Evolutionary conservation across 352 stramenopile genomes (phyloP), one percentile per base, ranked within the genome.

Genomic region (Hyaloperonospora brassicae): DNA sequence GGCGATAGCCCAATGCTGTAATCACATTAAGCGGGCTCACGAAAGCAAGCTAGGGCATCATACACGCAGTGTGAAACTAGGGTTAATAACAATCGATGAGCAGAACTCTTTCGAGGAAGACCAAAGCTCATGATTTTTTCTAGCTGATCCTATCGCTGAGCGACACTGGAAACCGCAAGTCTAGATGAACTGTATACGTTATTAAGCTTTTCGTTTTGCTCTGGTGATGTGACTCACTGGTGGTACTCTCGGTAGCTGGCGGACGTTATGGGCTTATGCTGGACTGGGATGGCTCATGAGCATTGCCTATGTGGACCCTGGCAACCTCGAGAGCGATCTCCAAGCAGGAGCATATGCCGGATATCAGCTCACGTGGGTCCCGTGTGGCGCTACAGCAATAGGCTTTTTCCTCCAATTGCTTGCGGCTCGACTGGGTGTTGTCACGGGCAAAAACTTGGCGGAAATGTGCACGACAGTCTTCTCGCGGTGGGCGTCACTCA

Each of bases 251-350:
- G 64, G 41, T 34, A 89, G 75, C 45, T 91, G 83, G 83, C 34
- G 63, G 42, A 87, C 79, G 23, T 52, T 94, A 22, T 94, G 84
- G 84, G 77, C 70, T 38, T 94, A 93, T 50, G 75, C 84, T 2
- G 84, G 84, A 8, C 83, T 80, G 0, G 86, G 85, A 0, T 95
- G 81, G 79, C 80, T 96, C 68, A 95, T 97, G 83, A 96, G 83
- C 62, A 96, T 98, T 43, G 93, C 94, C 39, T 98, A 98, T 67
- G 76, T 98, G 36, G 93, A 98, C 55, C 95, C 93, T 0, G 95
- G 93, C 9, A 98, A 98, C 68, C 86, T 98, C 38, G 92, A 98
- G 62, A 94, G 87, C 41, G 93, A 98, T 61, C 79, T 98, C 25
- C 93, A 98, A 58, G 86, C 89, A 5, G 93, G 93, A 31, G 84